Evolutionary conservation across 2,329 filamentous ascomycete genomes (phyloP), one percentile per base, ranked within the genome.

Genomic region (Sporothrix phasma): DNA sequence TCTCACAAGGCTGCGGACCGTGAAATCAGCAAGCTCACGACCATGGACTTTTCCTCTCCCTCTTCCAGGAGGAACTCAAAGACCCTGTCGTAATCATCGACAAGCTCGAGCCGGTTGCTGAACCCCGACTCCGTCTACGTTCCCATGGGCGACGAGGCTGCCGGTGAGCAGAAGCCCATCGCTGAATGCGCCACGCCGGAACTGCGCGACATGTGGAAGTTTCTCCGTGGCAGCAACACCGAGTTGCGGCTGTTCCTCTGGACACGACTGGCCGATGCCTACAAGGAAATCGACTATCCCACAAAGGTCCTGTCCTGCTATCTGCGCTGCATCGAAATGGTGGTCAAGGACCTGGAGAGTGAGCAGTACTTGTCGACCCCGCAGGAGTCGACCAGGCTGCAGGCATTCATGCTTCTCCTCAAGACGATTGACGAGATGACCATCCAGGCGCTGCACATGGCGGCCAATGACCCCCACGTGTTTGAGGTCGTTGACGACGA

Each of bases 41-140:
- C 93, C 0, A 94, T 96, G 84, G 93, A 97, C 72, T 97, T 97
- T 97, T 99, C 74, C 81, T 92, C 60, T 90, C 87, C 43, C 84
- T 99, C 0, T 97, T 97, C 72, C 88, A 90, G 66, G 87, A 92
- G 43, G 88, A 94, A 64, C 84, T 87, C 65, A 86, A 88, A 54
- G 88, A 97, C 69, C 90, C 93, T 0, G 83, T 93, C 13, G 83
- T 87, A 5, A 85, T 97, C 22, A 97, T 99, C 65, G 92, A 97
- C 71, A 94, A 87, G 31, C 78, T 99, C 41, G 94, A 99, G 71
- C 94, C 94, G 3, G 89, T 99, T 10, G n/a, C 79, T 99, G 5
- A 93, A 97, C 67, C 87, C 89, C 0, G 77, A 81, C 4, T 80
- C 85, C 0, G 83, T 86, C 1, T 77, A 75, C 61, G 74, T 78